Percentiles rank a stretch among this genome's conserved stretches.
Evolutionary conservation across 192 early-diverging fungal species (phyloP).

Genomic region (Dissophora ornata): DNA sequence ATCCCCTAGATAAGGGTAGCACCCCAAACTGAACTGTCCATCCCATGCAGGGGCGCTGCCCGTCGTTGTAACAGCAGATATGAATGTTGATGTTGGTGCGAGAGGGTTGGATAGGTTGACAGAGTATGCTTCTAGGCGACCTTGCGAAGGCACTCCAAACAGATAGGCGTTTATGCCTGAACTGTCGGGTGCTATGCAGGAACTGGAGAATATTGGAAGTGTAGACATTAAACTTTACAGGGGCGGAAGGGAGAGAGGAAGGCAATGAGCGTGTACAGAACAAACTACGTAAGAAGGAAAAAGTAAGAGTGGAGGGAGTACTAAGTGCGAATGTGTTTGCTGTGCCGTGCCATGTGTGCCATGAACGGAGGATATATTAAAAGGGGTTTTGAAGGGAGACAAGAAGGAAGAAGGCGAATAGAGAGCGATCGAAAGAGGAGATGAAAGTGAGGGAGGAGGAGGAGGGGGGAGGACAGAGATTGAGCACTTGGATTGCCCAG

Average conservation of each 20-base stretch:
- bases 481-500: too few relatives aligned
- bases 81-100: slow-evolving; percentile 12
- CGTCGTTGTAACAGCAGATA: slow-evolving; percentile 13
- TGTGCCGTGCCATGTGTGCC: slow-evolving; percentile 4
- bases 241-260: neutral
- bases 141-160: slow-evolving; percentile 27
- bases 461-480: neutral
- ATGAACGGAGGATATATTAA: too few relatives aligned
- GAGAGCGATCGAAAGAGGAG: neutral
- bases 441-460: neutral
- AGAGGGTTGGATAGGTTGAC: slow-evolving; percentile 29
- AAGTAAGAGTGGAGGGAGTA: too few relatives aligned
- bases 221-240: slow-evolving; percentile 5
- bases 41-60: slow-evolving; percentile 6
- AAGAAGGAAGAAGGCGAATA: neutral
- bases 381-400: too few relatives aligned
- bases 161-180: slow-evolving; percentile 29
- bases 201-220: slow-evolving; percentile 13
- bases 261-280: neutral
- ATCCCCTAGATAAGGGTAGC: slow-evolving; percentile 28
- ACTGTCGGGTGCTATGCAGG: slow-evolving; percentile 40
- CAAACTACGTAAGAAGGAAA: too few relatives aligned
- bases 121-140: slow-evolving; percentile 35
- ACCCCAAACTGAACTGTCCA: slow-evolving; percentile 24
- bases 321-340: too few relatives aligned